Evolutionary conservation across 139 green algal genomes (phyloP).

Genomic region (Nannochloris sp.): DNA sequence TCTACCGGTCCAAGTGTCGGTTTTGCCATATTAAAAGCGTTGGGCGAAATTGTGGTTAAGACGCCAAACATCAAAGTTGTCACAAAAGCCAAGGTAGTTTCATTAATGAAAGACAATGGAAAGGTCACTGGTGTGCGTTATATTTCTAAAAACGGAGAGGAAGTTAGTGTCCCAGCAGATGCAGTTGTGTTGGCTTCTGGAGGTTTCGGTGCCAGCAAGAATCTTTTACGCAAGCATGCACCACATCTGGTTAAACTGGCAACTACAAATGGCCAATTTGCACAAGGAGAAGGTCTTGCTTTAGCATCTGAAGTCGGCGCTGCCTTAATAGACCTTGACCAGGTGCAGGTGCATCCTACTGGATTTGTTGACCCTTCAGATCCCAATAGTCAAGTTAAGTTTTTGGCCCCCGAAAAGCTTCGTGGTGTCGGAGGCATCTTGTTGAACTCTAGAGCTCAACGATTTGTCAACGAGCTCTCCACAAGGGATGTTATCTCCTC

Average conservation of each 20-base stretch:
- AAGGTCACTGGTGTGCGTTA: slow-evolving; percentile 7
- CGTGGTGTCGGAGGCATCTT: slow-evolving; percentile 60
- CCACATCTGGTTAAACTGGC: slow-evolving; percentile 34
- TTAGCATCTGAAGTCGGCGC: slow-evolving; percentile 32
- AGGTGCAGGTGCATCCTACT: slow-evolving; percentile 73
- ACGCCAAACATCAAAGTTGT: slow-evolving; percentile 16
- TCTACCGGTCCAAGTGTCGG: slow-evolving; percentile 46
- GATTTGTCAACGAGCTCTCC: slow-evolving; percentile 73
- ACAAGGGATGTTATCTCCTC: slow-evolving; percentile 46
- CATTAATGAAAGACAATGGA: neutral
- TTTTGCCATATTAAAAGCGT: slow-evolving; percentile 41
- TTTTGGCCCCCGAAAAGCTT: slow-evolving; percentile 71
- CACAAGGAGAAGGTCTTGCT: slow-evolving; percentile 47
- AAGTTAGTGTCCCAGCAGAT: slow-evolving; percentile 8
- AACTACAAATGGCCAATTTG: slow-evolving; percentile 70
- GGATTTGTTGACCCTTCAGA: slow-evolving; percentile 61
- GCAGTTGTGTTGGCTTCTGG: slow-evolving; percentile 59
- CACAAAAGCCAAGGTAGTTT: slow-evolving; percentile 11
- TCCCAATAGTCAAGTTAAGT: slow-evolving; percentile 30
- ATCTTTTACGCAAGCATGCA: slow-evolving; percentile 33
- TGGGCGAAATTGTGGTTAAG: slow-evolving; percentile 2
- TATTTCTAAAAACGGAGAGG: neutral
- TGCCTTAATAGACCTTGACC: slow-evolving; percentile 42
- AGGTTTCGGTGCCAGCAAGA: slow-evolving; percentile 54
- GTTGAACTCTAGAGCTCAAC: slow-evolving; percentile 36